Base-by-base conservation (phyloP, 352 stramenopile genomes). In the Globisporangium recalcitrans region DNA sequence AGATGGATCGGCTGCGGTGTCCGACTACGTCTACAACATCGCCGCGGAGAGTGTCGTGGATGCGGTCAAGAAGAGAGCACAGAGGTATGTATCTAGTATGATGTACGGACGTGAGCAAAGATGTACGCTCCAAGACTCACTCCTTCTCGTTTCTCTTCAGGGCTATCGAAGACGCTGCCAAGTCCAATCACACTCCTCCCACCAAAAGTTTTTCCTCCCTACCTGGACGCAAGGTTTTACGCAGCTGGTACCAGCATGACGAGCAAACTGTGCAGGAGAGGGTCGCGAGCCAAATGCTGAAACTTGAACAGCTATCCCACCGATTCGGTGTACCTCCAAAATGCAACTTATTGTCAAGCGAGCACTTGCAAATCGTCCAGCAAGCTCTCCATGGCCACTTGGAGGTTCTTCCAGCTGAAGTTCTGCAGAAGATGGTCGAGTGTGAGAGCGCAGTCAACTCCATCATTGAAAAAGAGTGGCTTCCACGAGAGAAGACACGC, bases 341-440 rank as follows among this genome's bases (percentile, higher is more conserved):
- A 47, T 78, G 67, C 44, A 55, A 44, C 1, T 36, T 75, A 24
- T 53, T 91, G 31, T 77, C 78, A 1, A 74, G 75, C 32, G 68
- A 75, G 16, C 79, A 85, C 49, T 52, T 87, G 6, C 58, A 71
- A 16, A 61, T 87, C 27, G 78, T 85, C 0, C 80, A 85, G 34
- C 71, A 79, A 38, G 78, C 82, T 44, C 52, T 91, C 29, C 72
- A 87, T 27, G 75, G 70, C 0, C 82, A 90, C 63, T 65, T 90
- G 9, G 77, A 87, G 64, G 68, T 88, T 10, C 55, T 90, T 1
- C 74, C 82, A 9, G 65, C 73, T 0, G 69, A 81, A 1, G 77
- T 90, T 0, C 73, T 90, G 42, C 63, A 77, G 47, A 71, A 65
- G 26, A 91, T 91, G 78, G 56, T 88, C 24, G 63, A 75, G 0